phyloP scores from a whole-genome alignment of 2,329 filamentous ascomycete species.

The Phaeosphaeriaceae sp. region DNA sequence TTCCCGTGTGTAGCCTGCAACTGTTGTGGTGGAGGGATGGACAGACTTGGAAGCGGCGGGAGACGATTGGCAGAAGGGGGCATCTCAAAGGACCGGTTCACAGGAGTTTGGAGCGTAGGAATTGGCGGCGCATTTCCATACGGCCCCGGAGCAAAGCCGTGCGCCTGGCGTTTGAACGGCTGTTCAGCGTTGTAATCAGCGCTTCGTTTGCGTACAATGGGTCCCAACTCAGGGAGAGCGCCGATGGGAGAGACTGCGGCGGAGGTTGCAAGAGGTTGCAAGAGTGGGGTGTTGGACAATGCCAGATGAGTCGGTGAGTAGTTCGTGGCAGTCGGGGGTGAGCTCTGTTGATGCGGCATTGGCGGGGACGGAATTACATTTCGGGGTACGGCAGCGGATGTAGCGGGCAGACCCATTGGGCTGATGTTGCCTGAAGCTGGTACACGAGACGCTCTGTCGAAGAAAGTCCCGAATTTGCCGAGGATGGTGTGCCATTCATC shows the following conservation, averaged over 20 bases:
- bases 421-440: conserved; percentile 50
- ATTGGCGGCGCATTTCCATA: conserved; percentile 45
- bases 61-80: conserved; percentile 56
- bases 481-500: conserved; percentile 84
- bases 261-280: conserved; percentile 51
- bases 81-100: conserved; percentile 44
- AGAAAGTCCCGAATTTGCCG: conserved; percentile 82
- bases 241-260: conserved; percentile 54
- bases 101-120: conserved; percentile 43
- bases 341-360: conserved; percentile 55
- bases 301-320: conserved; percentile 53
- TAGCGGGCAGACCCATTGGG: conserved; percentile 40
- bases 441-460: conserved; percentile 69
- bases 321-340: conserved; percentile 54
- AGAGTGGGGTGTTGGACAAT: conserved; percentile 48
- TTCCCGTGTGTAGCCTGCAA: conserved; percentile 40
- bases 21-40: conserved; percentile 61
- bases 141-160: conserved; percentile 45
- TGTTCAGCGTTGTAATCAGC: conserved; percentile 64
- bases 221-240: conserved; percentile 51
- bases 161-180: conserved; percentile 60
- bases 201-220: conserved; percentile 63
- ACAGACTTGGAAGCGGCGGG: conserved; percentile 75
- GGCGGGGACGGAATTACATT: conserved; percentile 60
- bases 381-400: conserved; percentile 49